A percentile compares a stretch with the other conserved stretches of the same genome.
Conservation (phyloP, 306 rosid genomes). For the Clitoria ternatea region DNA sequence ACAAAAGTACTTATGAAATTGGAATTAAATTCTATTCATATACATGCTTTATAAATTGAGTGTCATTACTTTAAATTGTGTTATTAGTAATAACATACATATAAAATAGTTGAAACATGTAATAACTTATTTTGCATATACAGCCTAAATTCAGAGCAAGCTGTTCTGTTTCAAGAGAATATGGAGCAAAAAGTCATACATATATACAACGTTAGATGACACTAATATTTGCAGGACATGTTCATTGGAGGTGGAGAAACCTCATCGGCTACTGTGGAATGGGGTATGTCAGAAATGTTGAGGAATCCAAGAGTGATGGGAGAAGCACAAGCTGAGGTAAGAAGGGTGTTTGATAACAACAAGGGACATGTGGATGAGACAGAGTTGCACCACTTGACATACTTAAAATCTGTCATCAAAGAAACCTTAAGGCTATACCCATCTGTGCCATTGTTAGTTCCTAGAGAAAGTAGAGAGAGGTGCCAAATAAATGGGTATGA, state of each 20-base stretch:
- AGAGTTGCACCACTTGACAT: slow-evolving; percentile 8
- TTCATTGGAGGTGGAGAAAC: slow-evolving; percentile 36
- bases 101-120: no score
- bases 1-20: no score
- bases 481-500: slow-evolving; percentile 25
- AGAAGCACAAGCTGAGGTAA: slow-evolving; percentile 34
- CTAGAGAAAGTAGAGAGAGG: slow-evolving; percentile 19
- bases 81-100: no score
- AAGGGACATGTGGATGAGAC: slow-evolving; percentile 12
- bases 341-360: slow-evolving; percentile 22
- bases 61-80: no score
- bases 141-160: no score
- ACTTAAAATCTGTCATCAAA: slow-evolving; percentile 26
- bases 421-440: slow-evolving; percentile 37
- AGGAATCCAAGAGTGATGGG: slow-evolving; percentile 38
- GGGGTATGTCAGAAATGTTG: slow-evolving; percentile 42
- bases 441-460: slow-evolving; percentile 13
- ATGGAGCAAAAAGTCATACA: background rate
- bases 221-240: slow-evolving; percentile 27
- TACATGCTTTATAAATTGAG: no score
- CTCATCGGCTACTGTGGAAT: slow-evolving; percentile 19
- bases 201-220: background rate
- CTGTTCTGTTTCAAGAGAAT: no score
- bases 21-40: no score
- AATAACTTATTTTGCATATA: no score